Conservation (phyloP, 2,329 filamentous ascomycete species). For the Coniochaeta sp. region DNA sequence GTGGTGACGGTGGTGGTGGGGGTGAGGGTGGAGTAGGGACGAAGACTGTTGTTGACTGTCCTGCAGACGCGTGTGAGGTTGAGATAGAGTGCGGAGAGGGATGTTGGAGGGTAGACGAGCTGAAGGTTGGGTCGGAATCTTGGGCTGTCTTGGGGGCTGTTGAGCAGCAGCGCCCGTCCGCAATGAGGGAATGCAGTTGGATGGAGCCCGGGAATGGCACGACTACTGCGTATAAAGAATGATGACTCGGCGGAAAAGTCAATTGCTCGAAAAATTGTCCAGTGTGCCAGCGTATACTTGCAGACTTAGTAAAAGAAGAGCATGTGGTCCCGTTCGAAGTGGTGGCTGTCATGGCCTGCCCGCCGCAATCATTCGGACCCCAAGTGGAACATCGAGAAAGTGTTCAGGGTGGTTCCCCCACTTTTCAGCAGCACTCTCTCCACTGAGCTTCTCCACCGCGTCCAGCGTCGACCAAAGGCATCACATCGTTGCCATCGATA, state of each 20-base stretch:
- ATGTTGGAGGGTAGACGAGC: constrained; percentile 75
- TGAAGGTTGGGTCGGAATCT: constrained; percentile 69
- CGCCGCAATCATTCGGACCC: background rate
- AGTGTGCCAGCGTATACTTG: background rate
- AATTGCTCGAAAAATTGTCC: background rate
- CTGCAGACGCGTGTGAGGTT: background rate
- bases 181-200: constrained; percentile 16
- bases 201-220: constrained; percentile 4
- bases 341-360: too few species aligned
- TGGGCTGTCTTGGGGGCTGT: constrained; percentile 70
- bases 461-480: background rate
- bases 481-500: background rate
- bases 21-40: constrained; percentile 36
- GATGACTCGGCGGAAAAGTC: background rate
- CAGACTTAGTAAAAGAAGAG: background rate
- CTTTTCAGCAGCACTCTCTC: background rate
- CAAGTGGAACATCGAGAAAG: background rate
- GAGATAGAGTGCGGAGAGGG: constrained; percentile 52
- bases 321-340: background rate
- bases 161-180: constrained; percentile 64
- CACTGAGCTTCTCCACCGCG: background rate
- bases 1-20: too few species aligned
- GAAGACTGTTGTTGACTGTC: constrained; percentile 28
- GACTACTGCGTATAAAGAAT: constrained; percentile 4
- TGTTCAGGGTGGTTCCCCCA: too few species aligned